Percentiles rank a stretch among this genome's conserved stretches.
Conservation (phyloP, 1,284 basidiomycete genomes). For the Agroathelia rolfsii region DNA sequence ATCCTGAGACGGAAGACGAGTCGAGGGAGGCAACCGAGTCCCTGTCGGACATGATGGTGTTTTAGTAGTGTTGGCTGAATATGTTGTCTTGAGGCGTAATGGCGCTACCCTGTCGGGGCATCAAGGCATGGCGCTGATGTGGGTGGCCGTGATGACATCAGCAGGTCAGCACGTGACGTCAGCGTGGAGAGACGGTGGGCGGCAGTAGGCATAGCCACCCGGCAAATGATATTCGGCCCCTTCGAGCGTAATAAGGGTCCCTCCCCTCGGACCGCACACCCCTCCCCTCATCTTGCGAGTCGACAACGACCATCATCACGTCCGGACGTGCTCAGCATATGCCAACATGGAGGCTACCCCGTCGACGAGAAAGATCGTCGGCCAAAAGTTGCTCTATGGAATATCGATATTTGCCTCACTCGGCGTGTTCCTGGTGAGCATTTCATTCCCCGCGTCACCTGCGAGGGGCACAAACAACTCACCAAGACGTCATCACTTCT, state of each 20-base stretch:
- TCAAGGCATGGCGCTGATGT: slow-evolving; percentile 29
- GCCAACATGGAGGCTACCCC: no score
- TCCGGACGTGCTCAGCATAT: no score
- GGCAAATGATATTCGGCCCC: no score
- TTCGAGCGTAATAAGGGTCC: no score
- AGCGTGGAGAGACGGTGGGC: slow-evolving; percentile 5
- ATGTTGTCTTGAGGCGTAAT: no score
- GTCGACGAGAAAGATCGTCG: slow-evolving; percentile 55
- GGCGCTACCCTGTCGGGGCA: no score
- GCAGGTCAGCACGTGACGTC: slow-evolving; percentile 2
- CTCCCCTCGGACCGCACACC: no score
- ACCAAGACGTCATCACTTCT: slow-evolving; percentile 10
- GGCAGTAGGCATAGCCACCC: no score
- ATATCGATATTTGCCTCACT: slow-evolving; percentile 80
- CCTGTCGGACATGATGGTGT: slow-evolving; percentile 92
- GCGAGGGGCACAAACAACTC: no score
- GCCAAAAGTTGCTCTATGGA: slow-evolving; percentile 72
- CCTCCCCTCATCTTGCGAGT: no score
- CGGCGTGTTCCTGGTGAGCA: slow-evolving; percentile 73
- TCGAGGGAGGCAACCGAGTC: slow-evolving; percentile 36
- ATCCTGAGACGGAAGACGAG: slow-evolving; percentile 27
- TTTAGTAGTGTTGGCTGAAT: slow-evolving; percentile 92
- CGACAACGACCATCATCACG: no score
- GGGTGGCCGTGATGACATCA: slow-evolving; percentile 4
- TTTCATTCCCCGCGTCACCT: no score